Base-by-base conservation (phyloP, 2,329 filamentous ascomycete species). In the Pseudocercospora fijiensis region DNA sequence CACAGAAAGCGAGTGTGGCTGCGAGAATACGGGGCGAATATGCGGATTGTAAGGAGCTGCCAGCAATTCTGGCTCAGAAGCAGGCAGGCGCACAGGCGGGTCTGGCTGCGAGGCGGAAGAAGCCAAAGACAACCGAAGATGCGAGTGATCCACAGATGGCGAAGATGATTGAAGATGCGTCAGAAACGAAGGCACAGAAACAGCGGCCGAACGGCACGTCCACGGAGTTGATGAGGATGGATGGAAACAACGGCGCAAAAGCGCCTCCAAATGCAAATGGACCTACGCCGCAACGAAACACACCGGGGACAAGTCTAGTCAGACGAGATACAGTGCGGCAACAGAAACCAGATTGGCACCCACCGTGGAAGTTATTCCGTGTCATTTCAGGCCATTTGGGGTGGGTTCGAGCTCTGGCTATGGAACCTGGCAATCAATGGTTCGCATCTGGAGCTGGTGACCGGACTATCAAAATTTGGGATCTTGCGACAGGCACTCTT, bases 381-480 rank as follows among this genome's bases (percentile, higher is more conserved):
- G 96, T 99, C 66, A 96, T 99, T 69, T 96, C 92, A 0, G 95
- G 96, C 16, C 95, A 98, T 76, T 79, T 99, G 71, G 95, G 95
- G 26, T 99, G 95, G 95, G 95, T 99, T 67, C 85, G 93, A 65
- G 86, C 86, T 70, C 80, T 97, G 72, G 91, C 94, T 0, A 91
- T 98, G 56, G 96, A 99, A 78, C 96, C 96, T 1, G 91, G 91
- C 73, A 99, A 99, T 78, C 87, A 96, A 77, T 99, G 93, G 92
- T 99, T 99, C 77, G 95, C 92, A 20, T 96, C 91, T 71, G 95
- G 95, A 66, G 92, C 94, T 6, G 96, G 94, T 61, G 95, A 99
- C 76, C 85, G 96, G 58, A 98, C 94, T 1, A 97, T 99, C 80
- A 99, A 99, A 82, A 96, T 99, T 67, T 99, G 94, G 94, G 94